A percentile compares a stretch with the other conserved stretches of the same genome.
Evolutionary conservation across 2,329 filamentous ascomycete genomes (phyloP).

Genomic region (Pseudogymnoascus sp.): DNA sequence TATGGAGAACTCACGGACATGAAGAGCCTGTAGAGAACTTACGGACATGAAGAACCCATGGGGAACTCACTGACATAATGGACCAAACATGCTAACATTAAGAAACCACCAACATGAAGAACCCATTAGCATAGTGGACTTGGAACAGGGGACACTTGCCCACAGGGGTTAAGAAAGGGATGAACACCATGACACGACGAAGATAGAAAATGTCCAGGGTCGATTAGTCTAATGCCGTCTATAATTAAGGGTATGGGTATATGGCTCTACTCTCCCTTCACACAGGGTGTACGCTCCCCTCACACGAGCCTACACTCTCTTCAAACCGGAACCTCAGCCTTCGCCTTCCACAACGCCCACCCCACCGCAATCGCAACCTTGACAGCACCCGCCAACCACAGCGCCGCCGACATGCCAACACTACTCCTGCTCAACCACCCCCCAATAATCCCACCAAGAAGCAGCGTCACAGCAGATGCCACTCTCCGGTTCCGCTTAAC

Average conservation of each 20-base stretch:
- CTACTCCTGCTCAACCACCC: slow-evolving; percentile 45
- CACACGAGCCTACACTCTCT: neutral
- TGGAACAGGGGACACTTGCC: neutral
- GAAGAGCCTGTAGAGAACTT: neutral
- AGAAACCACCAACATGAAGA: neutral
- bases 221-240: neutral
- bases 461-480: slow-evolving; percentile 41
- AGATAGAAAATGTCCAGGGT: neutral
- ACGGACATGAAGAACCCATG: too few species aligned
- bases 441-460: slow-evolving; percentile 46
- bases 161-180: neutral
- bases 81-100: too few species aligned
- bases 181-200: neutral
- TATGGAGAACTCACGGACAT: neutral
- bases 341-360: slow-evolving; percentile 54
- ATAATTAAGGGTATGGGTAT: neutral
- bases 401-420: slow-evolving; percentile 41
- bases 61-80: too few species aligned
- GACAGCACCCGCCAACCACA: slow-evolving; percentile 38
- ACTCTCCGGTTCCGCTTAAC: slow-evolving; percentile 45
- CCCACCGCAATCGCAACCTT: slow-evolving; percentile 48
- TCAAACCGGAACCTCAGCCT: slow-evolving; percentile 19
- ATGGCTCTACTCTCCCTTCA: neutral
- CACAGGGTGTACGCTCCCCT: neutral
- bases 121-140: neutral